Conservation (phyloP, 2,329 filamentous ascomycete species). For the Dothiorella sarmentorum region DNA sequence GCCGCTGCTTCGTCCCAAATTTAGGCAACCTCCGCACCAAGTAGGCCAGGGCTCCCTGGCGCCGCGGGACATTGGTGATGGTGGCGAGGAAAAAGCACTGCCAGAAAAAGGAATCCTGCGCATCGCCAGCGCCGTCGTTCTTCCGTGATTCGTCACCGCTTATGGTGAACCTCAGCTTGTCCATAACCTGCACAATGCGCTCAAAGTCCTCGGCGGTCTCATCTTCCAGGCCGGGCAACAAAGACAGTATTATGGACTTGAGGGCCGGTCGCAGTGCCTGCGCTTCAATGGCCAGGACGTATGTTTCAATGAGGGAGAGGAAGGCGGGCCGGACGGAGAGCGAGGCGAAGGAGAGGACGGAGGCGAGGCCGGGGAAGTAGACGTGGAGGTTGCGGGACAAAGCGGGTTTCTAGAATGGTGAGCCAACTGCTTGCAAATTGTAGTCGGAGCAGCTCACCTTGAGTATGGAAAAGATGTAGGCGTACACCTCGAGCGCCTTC, state of each 20-base stretch:
- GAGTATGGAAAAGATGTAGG: constrained; percentile 81
- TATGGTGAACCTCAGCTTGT: constrained; percentile 62
- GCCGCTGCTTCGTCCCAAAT: constrained; percentile 40
- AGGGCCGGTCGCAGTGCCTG: constrained; percentile 76
- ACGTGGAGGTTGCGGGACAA: constrained; percentile 78
- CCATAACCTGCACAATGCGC: constrained; percentile 72
- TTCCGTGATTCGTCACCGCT: constrained; percentile 50
- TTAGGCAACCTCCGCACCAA: constrained; percentile 74
- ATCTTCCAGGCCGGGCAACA: constrained; percentile 89
- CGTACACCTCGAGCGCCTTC: constrained; percentile 92
- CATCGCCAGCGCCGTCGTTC: constrained; percentile 34
- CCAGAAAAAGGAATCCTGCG: constrained; percentile 89
- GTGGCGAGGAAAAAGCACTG: constrained; percentile 94
- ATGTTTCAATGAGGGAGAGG: constrained; percentile 75
- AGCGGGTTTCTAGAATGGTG: constrained; percentile 52
- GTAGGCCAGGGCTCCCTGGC: constrained; percentile 85
- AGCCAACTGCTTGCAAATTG: constrained; percentile 51
- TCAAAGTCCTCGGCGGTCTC: constrained; percentile 98
- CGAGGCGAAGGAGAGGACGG: constrained; percentile 90
- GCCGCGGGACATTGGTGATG: constrained; percentile 81
- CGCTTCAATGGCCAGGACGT: constrained; percentile 70
- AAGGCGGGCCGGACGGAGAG: constrained; percentile 84
- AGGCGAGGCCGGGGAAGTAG: constrained; percentile 84
- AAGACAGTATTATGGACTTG: constrained; percentile 83
- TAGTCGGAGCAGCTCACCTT: constrained; percentile 50